Conservation (phyloP, 2,329 filamentous ascomycete species). For the Coniochaeta sp. region DNA sequence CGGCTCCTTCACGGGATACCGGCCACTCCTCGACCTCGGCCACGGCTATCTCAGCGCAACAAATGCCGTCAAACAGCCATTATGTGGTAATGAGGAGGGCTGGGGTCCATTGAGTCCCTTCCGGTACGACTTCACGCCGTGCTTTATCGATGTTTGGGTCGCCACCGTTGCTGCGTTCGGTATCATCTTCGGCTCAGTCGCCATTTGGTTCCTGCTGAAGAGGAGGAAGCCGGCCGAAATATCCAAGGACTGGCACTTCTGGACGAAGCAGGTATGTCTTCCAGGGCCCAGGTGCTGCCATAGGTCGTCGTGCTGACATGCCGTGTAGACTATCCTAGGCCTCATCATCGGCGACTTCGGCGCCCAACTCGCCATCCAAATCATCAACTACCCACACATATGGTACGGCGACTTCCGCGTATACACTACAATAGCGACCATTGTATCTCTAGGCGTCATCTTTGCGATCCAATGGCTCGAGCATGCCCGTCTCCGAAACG, state of each 20-base stretch:
- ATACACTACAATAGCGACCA: slow-evolving; percentile 68
- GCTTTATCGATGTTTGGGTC: slow-evolving; percentile 91
- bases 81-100: slow-evolving; percentile 86
- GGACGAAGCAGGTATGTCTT: slow-evolving; percentile 70
- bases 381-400: slow-evolving; percentile 58
- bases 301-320: neutral
- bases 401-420: slow-evolving; percentile 82
- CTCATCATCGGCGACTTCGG: slow-evolving; percentile 61
- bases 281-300: neutral
- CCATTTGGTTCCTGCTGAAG: slow-evolving; percentile 72
- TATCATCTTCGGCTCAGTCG: slow-evolving; percentile 66
- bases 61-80: slow-evolving; percentile 51
- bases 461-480: slow-evolving; percentile 81
- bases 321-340: slow-evolving; percentile 48
- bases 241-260: slow-evolving; percentile 86
- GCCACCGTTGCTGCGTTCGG: slow-evolving; percentile 72
- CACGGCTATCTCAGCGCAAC: slow-evolving; percentile 54
- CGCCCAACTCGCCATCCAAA: slow-evolving; percentile 70
- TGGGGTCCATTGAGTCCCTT: slow-evolving; percentile 89
- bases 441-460: slow-evolving; percentile 66
- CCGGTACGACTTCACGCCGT: slow-evolving; percentile 92
- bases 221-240: slow-evolving; percentile 61
- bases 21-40: slow-evolving; percentile 42
- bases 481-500: slow-evolving; percentile 72
- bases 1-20: slow-evolving; percentile 55